Evolutionary conservation across 257 asterid species (phyloP), one percentile per base, ranked within the genome.

Genomic region (Solanum chmielewskii): DNA sequence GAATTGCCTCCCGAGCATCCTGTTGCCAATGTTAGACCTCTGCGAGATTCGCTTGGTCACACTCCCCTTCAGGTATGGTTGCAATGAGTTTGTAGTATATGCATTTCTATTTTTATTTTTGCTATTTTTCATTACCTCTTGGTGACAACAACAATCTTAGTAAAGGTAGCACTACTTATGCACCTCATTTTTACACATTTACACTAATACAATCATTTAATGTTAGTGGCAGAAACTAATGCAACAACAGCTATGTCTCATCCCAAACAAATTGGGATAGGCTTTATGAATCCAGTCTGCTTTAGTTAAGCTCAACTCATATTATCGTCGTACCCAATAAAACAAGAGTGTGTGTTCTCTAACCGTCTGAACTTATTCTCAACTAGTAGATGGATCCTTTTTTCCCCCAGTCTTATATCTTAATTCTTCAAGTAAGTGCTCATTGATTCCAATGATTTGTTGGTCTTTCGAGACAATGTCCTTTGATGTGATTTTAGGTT

Each of bases 1-100:
- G 99, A 95, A 91, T 92, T 97, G 91, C 99, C 99, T 86, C 99
- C 98, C n/a, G 99, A 96, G 91, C 99, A 97, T 90, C 99, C 99
- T 68, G 99, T 96, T 49, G 97, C 99, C 66, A 95, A 93, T 91
- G 94, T 94, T 71, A 93, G 98, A 90, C 99, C 99, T 87, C 93
- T 97, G 86, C 92, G 99, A 89, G 98, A 96, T 92, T 96, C 98
- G 56, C 96, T 96, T 39, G 99, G 99, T 69, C 99, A 97, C 90
- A 97, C 99, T 86, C 99, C 99, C 64, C 90, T 97, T 86, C 99
- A 96, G 99, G 99, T 97, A 87, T 71, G 84, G 12, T 76, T 60
- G 11, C 31, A 37, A 27, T 44, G 52, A 31, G 1, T 47, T 18
- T 29, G 27, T 80, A 31, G 85, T 47, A 18, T 47, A 16, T 47